These are phyloP conservation scores for Mucor saturninus DNA, from an alignment of 371 early-diverging fungal species.

Conservation along the genomic window DNA sequence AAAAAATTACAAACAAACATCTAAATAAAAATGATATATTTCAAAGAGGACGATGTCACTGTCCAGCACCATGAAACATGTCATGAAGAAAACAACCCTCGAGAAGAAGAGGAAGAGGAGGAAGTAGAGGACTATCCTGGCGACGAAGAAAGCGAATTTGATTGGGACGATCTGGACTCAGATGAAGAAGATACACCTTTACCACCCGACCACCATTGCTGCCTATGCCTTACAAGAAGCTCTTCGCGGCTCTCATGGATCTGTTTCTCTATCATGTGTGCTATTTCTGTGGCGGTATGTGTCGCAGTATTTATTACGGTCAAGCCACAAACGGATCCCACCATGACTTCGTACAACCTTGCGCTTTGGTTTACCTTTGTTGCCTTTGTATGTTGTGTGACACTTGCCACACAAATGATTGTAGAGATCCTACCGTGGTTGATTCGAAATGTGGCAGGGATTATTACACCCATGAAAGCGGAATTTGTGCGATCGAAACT, in stretches of 20 bases:
- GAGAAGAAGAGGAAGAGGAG: constrained; percentile 12
- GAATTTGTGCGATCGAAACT: constrained; percentile 45
- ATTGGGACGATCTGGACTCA: constrained; percentile 29
- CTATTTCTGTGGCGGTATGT: constrained; percentile 33
- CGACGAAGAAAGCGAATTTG: constrained; percentile 29
- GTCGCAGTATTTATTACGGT: constrained; percentile 36
- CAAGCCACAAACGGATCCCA: constrained; percentile 8
- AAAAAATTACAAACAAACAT: no score
- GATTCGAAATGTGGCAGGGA: constrained; percentile 30
- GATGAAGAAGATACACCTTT: constrained; percentile 10
- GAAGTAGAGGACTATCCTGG: background rate
- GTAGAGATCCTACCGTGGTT: constrained; percentile 42
- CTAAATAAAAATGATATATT: no score
- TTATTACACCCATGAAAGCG: constrained; percentile 25
- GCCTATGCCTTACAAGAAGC: constrained; percentile 33
- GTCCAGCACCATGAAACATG: no score
- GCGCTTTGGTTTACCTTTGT: constrained; percentile 46
- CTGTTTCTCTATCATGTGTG: constrained; percentile 26
- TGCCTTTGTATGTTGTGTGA: constrained; percentile 44
- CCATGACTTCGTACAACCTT: constrained; percentile 34
- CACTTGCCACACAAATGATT: constrained; percentile 27
- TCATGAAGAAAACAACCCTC: constrained; percentile 6
- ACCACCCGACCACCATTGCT: background rate
- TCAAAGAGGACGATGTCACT: no score
- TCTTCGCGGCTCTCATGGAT: constrained; percentile 38